Evolutionary conservation across 805 yeast species (phyloP).

Genomic region (Schwanniomyces yamadae): DNA sequence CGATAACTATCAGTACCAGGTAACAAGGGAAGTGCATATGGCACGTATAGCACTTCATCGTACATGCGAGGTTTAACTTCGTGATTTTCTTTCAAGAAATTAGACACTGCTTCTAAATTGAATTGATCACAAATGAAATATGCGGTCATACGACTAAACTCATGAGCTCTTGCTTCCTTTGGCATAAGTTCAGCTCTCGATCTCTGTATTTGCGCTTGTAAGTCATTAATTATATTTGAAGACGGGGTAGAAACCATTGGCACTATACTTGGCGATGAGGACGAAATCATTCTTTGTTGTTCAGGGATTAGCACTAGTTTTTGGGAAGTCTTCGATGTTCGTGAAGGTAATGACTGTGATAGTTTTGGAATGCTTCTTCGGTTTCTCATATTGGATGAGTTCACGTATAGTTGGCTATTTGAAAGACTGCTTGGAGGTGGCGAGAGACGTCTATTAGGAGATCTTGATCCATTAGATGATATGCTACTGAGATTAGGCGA

Average conservation of each 20-base stretch:
- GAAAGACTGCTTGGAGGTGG: constrained; percentile 16
- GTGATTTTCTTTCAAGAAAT: constrained; percentile 67
- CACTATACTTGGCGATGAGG: constrained; percentile 12
- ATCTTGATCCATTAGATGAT: constrained; percentile 3
- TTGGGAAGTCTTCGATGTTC: constrained; percentile 86
- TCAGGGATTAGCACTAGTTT: constrained; percentile 85
- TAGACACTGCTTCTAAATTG: constrained; percentile 58
- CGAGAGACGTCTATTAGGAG: constrained; percentile 15
- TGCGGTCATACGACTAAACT: constrained; percentile 84
- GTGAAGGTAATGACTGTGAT: constrained; percentile 56
- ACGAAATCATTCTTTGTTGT: constrained; percentile 24
- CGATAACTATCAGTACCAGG: constrained; percentile 82
- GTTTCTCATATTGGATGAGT: constrained; percentile 21
- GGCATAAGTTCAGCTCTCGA: constrained; percentile 58
- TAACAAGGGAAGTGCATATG: constrained; percentile 79
- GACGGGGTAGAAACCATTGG: constrained; percentile 10
- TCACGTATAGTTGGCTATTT: constrained; percentile 2
- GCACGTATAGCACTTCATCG: constrained; percentile 91
- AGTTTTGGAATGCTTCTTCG: constrained; percentile 52
- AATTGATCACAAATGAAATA: constrained; percentile 86
- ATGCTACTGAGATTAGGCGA: constrained; percentile 13
- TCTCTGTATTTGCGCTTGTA: constrained; percentile 33
- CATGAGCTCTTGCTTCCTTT: constrained; percentile 58
- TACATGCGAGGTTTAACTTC: constrained; percentile 83
- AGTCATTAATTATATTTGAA: constrained; percentile 10